Base-by-base conservation (phyloP, 148 eudicot genomes). In the Camellia granthamiana region DNA sequence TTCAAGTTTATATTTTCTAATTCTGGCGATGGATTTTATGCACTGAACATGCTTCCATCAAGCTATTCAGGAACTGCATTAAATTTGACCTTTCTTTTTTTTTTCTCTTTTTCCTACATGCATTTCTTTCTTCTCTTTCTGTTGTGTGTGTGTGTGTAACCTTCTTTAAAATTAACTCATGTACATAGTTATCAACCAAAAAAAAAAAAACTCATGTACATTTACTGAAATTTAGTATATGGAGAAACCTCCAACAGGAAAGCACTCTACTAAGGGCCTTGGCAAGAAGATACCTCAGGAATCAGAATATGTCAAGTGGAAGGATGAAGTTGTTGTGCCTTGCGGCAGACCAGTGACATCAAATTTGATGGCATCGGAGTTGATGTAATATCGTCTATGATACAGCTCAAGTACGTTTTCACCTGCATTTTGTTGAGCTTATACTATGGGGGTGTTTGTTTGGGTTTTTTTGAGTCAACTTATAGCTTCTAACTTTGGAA, bases 251-350 rank as follows among this genome's bases (percentile, higher is more conserved):
- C 99, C 99, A 15, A 82, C 74, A 80, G 99, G 99, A 63, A 94
- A 94, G 84, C 97, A 97, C 84, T 97, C 99, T 7, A 97, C 99
- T 74, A 97, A 97, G 85, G 99, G 99, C 75, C 95, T 97, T 63
- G 99, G 99, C 79, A 94, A 87, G 87, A 94, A 87, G 83, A 84
- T 92, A 70, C 99, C 99, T 46, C 80, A 79, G 47, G 93, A 88
- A 66, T 87, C 92, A 10, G 94, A 89, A 61, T 87, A 84, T 87
- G 88, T 79, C 9, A 90, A 90, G 58, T 97, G 99, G 99, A 88
- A 72, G 81, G 92, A 94, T 78, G 97, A 88, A 47, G 98, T 97
- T 7, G 90, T 91, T 66, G 98, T 97, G 65, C 98, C 98, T n/a
- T 94, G 97, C 77, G 99, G 99, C 68, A 94, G 89, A 82, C 98